phyloP scores from a whole-genome alignment of 108 stramenopile genomes.

The Bacterosira constricta region DNA sequence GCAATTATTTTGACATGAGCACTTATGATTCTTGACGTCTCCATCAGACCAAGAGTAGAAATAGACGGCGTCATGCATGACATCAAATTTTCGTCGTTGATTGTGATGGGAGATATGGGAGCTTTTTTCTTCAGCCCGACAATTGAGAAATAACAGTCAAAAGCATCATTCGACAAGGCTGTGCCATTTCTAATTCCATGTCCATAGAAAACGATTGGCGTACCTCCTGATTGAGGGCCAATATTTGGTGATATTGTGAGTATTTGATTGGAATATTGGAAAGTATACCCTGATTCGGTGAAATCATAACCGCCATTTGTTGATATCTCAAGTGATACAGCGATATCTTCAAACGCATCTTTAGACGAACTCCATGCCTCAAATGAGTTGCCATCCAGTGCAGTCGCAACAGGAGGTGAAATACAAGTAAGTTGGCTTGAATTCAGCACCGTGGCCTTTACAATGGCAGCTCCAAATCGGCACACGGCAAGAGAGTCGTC shows the following conservation, averaged over 20 bases:
- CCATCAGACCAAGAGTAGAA: not conserved
- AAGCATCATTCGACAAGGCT: not conserved
- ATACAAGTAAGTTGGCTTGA: not conserved
- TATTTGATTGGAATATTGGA: not conserved
- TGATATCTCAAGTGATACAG: not conserved
- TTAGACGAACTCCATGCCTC: too few relatives aligned
- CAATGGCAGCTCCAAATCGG: slow-evolving; percentile 13
- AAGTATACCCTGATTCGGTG: not conserved
- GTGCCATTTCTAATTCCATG: not conserved
- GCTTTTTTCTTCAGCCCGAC: not conserved
- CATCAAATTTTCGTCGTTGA: not conserved
- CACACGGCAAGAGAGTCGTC: not conserved
- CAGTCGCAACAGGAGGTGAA: not conserved
- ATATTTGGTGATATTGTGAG: not conserved
- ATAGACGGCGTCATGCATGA: not conserved
- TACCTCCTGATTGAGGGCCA: not conserved
- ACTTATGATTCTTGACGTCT: not conserved
- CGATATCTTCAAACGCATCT: not conserved
- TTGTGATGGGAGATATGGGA: not conserved
- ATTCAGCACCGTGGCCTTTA: not conserved
- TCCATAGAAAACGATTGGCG: not conserved
- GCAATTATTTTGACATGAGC: not conserved
- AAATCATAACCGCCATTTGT: slow-evolving; percentile 4
- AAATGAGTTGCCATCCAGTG: not conserved
- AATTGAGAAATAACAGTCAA: not conserved